Percentiles rank a stretch among this genome's conserved stretches.
Conservation (phyloP, 305 asterid species). For the Plantago coronopus region DNA sequence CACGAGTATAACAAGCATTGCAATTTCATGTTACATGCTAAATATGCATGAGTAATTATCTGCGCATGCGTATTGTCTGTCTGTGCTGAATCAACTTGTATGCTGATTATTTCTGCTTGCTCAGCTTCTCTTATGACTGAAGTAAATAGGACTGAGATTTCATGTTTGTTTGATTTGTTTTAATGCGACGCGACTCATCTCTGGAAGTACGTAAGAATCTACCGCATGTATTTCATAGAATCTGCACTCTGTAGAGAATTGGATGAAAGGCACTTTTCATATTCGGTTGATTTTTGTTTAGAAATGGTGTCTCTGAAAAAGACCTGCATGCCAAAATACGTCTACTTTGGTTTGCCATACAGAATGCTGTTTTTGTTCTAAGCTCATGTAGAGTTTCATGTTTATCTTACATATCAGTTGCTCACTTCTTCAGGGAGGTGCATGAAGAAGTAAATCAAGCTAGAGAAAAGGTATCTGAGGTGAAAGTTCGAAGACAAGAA, state of each 20-base stretch:
- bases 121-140: neutral
- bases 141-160: too few relatives aligned
- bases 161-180: too few relatives aligned
- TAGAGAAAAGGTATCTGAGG: slow-evolving; percentile 75
- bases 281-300: neutral
- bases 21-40: neutral
- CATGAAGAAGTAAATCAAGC: slow-evolving; percentile 87
- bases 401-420: neutral
- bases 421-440: slow-evolving; percentile 65
- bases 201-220: too few relatives aligned
- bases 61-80: neutral
- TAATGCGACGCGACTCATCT: too few relatives aligned
- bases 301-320: neutral
- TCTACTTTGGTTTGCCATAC: neutral
- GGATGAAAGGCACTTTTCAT: neutral
- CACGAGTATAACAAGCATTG: neutral
- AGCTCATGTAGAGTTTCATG: neutral
- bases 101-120: neutral
- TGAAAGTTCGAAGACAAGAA: slow-evolving; percentile 76
- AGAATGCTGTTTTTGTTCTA: neutral
- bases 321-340: neutral
- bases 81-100: neutral
- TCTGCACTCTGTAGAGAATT: neutral
- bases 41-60: neutral
- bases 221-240: neutral